Base-by-base conservation (phyloP, 2,329 filamentous ascomycete genomes). In the Pseudogymnoascus sp. region DNA sequence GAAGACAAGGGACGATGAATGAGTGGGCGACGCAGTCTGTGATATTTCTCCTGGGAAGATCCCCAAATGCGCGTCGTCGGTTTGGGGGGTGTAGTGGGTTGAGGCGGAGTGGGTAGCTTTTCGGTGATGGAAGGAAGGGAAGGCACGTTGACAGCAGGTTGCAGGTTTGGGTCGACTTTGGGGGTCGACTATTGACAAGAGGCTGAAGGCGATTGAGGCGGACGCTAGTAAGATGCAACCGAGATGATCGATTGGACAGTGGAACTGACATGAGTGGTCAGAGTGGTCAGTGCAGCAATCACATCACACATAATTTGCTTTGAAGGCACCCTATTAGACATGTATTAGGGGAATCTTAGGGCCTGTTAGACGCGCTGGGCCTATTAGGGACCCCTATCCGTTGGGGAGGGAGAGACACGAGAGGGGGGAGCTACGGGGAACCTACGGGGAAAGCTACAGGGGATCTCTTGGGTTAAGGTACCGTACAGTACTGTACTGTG, bases 181-280 rank as follows among this genome's bases (percentile, higher is more conserved):
- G 57, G 54, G 57, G 16, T 25, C 11, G 37, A 25, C 22, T 37
- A 58, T 38, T 58, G 57, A 58, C 57, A 58, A 58, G 57, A 58
- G 57, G 57, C 57, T 58, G 57, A 58, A 39, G 57, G 36, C 57
- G 57, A 58, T 39, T 37, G 57, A 58, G 57, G 47, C 47, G 28
- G 57, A 58, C 57, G 57, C 57, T 58, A 58, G 57, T 28, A 16
- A 58, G 33, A 39, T 39, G 57, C 57, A 58, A 58, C 57, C 57
- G 57, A 58, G 57, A 58, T 58, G 57, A 58, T 58, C 57, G 57
- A 58, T 58, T 58, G 57, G 57, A 39, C 57, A 33, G 57, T 37
- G 36, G 57, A 58, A 39, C 36, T 36, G 57, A 38, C 35, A 58
- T 39, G 33, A 39, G 35, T 58, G 57, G 57, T 39, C 57, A 58